These are phyloP conservation scores for Picea glauca DNA, from an alignment of 75 land plant genomes.

Conservation along the genomic window DNA sequence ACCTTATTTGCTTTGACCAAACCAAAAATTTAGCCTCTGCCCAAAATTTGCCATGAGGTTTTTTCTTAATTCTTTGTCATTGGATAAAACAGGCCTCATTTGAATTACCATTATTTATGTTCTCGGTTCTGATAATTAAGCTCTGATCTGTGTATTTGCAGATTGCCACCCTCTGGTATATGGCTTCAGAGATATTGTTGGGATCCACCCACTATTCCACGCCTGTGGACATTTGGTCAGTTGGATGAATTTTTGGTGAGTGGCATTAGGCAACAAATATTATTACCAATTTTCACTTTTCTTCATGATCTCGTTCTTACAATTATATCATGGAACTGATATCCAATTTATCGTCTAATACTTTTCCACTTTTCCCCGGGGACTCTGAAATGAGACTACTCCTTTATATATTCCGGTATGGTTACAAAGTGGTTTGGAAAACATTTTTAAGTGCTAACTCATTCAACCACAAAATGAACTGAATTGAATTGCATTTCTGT, in stretches of 20 bases:
- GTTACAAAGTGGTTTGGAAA: not conserved
- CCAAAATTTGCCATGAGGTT: conserved; percentile 45
- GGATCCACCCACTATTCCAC: conserved; percentile 77
- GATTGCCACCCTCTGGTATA: conserved; percentile 86
- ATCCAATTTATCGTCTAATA: no score
- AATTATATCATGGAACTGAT: no score
- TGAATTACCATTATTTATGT: no score
- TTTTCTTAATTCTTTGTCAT: not conserved
- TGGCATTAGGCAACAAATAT: conserved; percentile 16
- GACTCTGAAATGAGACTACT: conserved; percentile 65
- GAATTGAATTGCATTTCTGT: not conserved
- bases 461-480: not conserved
- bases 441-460: not conserved
- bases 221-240: conserved; percentile 89
- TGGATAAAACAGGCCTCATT: no score
- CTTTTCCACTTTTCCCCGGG: conserved; percentile 40
- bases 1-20: no score
- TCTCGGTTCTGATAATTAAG: not conserved
- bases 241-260: conserved; percentile 85
- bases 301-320: no score
- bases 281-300: no score
- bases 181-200: conserved; percentile 76
- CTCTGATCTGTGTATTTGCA: conserved; percentile 11
- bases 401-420: conserved; percentile 68
- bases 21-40: no score